Percentiles rank a stretch among this genome's conserved stretches.
Conservation (phyloP, 192 early-diverging fungal genomes). For the Rhizophagus sp. region DNA sequence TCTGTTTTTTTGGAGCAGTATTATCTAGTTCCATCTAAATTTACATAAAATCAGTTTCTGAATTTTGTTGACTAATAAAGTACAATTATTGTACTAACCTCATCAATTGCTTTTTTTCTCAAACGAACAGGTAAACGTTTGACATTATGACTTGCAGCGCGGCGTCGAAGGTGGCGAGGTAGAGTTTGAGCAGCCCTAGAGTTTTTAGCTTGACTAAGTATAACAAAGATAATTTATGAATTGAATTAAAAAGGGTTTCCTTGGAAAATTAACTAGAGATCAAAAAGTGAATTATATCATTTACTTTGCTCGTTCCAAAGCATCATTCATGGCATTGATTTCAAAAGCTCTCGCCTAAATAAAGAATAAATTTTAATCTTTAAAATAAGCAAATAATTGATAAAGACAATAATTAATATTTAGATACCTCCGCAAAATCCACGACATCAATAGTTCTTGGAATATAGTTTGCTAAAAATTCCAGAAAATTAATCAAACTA, state of each 20-base stretch:
- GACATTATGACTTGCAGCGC: slow-evolving; percentile 93
- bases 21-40: slow-evolving; percentile 19
- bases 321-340: slow-evolving; percentile 80
- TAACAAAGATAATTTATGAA: not conserved
- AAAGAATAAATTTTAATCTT: not conserved
- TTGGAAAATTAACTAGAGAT: too few relatives aligned
- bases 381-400: not conserved
- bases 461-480: slow-evolving; percentile 19
- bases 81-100: slow-evolving; percentile 45
- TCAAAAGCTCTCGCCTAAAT: slow-evolving; percentile 78
- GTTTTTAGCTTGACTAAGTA: slow-evolving; percentile 45
- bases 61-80: not conserved
- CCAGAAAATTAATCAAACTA: not conserved
- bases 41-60: not conserved
- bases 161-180: slow-evolving; percentile 86
- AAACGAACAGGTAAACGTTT: slow-evolving; percentile 86
- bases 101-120: slow-evolving; percentile 72
- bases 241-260: too few relatives aligned
- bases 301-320: slow-evolving; percentile 66
- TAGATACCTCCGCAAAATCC: slow-evolving; percentile 56
- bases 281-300: slow-evolving; percentile 6
- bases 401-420: slow-evolving; percentile 5
- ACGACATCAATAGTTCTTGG: slow-evolving; percentile 53
- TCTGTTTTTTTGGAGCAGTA: slow-evolving; percentile 8
- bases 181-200: slow-evolving; percentile 85